Percentiles rank a stretch among this genome's conserved stretches.
Evolutionary conservation across 2,329 filamentous ascomycete species (phyloP).

Genomic region (Xylariomycetidae sp.): DNA sequence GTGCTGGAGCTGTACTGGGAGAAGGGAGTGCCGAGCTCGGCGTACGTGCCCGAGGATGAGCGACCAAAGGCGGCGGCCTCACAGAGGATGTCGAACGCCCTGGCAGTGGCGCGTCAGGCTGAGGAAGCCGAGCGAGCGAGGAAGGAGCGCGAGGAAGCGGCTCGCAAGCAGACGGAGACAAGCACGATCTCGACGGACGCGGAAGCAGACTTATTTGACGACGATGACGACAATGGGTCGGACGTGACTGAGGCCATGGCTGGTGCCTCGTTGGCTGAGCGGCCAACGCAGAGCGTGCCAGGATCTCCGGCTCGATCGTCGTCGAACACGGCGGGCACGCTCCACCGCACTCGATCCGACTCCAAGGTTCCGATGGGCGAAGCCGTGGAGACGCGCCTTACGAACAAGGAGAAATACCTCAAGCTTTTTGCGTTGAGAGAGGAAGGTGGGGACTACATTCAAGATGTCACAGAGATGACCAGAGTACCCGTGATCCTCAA

Average conservation of each 20-base stretch:
- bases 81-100: constrained; percentile 67
- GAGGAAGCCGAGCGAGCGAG: constrained; percentile 75
- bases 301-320: constrained; percentile 79
- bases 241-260: constrained; percentile 88
- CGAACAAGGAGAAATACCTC: constrained; percentile 94
- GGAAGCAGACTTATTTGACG: constrained; percentile 91
- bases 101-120: constrained; percentile 70
- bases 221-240: constrained; percentile 81
- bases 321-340: constrained; percentile 55
- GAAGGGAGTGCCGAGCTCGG: constrained; percentile 95
- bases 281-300: constrained; percentile 91
- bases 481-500: constrained; percentile 96
- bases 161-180: constrained; percentile 90
- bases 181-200: constrained; percentile 90
- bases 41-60: constrained; percentile 95
- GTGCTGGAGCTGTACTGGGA: constrained; percentile 98
- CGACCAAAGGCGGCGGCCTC: constrained; percentile 76
- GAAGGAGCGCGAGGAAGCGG: constrained; percentile 84
- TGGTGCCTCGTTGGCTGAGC: constrained; percentile 81
- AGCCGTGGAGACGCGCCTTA: constrained; percentile 71
- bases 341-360: constrained; percentile 88
- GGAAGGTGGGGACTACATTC: constrained; percentile 91
- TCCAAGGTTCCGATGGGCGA: constrained; percentile 78
- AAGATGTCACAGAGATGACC: constrained; percentile 97
- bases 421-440: constrained; percentile 85